These are phyloP conservation scores for Fremontodendron californicum DNA, from an alignment of 345 rosid species.

Conservation along the genomic window DNA sequence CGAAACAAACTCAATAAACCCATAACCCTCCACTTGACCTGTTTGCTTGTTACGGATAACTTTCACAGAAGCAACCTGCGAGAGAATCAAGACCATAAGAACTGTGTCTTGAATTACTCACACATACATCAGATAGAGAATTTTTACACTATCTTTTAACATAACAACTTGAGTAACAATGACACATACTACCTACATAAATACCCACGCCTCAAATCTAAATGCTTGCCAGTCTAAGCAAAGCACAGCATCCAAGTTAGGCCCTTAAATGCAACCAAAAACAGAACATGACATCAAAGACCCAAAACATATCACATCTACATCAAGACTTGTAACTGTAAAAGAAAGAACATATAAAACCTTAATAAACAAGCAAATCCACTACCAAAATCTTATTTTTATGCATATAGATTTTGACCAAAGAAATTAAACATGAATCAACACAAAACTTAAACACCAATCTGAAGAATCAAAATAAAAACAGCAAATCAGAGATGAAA, in stretches of 20 bases:
- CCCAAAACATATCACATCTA: not conserved
- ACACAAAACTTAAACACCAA: not conserved
- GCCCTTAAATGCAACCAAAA: not conserved
- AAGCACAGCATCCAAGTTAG: not conserved
- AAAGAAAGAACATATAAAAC: not conserved
- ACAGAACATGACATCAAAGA: not conserved
- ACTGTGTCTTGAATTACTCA: not conserved
- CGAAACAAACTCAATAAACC: slow-evolving; percentile 67
- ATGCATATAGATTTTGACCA: not conserved
- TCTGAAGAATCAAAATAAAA: not conserved
- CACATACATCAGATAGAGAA: not conserved
- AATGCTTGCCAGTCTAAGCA: not conserved
- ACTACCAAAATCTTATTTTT: not conserved
- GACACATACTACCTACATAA: not conserved
- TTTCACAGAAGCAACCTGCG: slow-evolving; percentile 56
- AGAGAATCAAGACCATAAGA: not conserved
- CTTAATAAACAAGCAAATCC: not conserved
- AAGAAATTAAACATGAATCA: not conserved
- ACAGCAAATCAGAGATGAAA: not conserved
- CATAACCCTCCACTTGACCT: slow-evolving; percentile 71
- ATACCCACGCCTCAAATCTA: not conserved
- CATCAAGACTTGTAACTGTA: not conserved
- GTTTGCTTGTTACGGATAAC: slow-evolving; percentile 86
- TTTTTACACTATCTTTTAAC: not conserved
- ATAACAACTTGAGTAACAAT: not conserved